Evolutionary conservation across 2,329 filamentous ascomycete species (phyloP).

Genomic region (Diaporthe amygdali): DNA sequence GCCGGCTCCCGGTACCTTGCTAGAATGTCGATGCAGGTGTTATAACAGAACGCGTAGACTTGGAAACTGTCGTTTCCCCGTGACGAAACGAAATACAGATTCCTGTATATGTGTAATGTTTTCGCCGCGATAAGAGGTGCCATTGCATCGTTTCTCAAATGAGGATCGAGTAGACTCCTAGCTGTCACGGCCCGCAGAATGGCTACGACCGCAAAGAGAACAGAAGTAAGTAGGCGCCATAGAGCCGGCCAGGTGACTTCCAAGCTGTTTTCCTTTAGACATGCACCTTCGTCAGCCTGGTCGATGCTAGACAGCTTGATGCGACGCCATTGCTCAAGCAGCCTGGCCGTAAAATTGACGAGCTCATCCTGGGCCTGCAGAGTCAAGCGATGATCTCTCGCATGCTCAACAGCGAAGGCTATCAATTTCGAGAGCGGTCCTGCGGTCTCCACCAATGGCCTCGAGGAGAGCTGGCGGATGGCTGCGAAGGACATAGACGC

Average conservation of each 20-base stretch:
- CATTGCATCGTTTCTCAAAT: constrained; percentile 46
- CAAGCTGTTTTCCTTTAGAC: constrained; percentile 69
- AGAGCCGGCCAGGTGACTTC: constrained; percentile 72
- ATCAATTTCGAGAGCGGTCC: constrained; percentile 71
- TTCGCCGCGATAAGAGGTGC: constrained; percentile 73
- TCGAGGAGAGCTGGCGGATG: constrained; percentile 62
- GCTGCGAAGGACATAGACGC: constrained; percentile 64
- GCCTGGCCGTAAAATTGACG: constrained; percentile 66
- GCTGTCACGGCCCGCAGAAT: constrained; percentile 76
- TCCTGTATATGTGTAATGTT: constrained; percentile 74
- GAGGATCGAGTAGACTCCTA: constrained; percentile 60
- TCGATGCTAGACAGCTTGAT: constrained; percentile 79
- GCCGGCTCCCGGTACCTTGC: constrained; percentile 71
- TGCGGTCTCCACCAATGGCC: constrained; percentile 69
- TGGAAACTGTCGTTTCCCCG: constrained; percentile 78
- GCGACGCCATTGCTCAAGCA: constrained; percentile 76
- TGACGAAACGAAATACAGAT: constrained; percentile 82
- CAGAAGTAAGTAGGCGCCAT: constrained; percentile 77
- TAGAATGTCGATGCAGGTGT: constrained; percentile 82
- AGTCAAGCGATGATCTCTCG: constrained; percentile 29
- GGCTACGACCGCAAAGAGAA: constrained; percentile 77
- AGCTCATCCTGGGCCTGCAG: constrained; percentile 60
- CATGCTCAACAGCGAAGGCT: constrained; percentile 66
- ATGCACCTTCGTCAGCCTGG: constrained; percentile 65
- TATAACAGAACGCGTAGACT: constrained; percentile 82